Evolutionary conservation across 805 yeast genomes (phyloP), one percentile per base, ranked within the genome.

Genomic region (Starmerella vitae): DNA sequence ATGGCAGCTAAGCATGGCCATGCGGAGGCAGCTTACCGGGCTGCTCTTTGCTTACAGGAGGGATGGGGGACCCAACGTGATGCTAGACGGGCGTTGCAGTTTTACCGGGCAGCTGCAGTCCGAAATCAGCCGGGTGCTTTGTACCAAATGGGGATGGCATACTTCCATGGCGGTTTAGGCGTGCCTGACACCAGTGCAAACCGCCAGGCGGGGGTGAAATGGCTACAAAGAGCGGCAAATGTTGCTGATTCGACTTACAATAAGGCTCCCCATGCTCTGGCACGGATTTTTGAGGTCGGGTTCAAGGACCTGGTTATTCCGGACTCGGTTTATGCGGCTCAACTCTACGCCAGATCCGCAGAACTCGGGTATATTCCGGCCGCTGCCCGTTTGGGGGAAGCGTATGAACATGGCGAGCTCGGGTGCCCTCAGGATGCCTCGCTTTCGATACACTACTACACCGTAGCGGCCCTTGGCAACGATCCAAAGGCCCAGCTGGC

Each of bases 41-140:
- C 94, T 0, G 83, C 96, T 0, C 71, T 80, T 39, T 88, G 95
- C 60, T 81, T 78, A 50, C 94, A 86, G 59, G 93, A 85, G 60
- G 98, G 98, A 14, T 65, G 86, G 59, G 98, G 98, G 3, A 79
- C 88, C 4, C 75, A 83, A 17, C 70, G 91, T 50, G 96, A 91
- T 58, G 77, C 93, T 0, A 70, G 93, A 41, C 78, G 83, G 51
- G 85, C 93, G 1, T 64, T 84, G 6, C 93, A 83, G 49, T 84
- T 77, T 56, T 63, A 84, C 42, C 78, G 79, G 55, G 75, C 76
- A 54, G 94, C 97, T 0, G 93, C 97, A 0, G 70, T 85, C 24
- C 78, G 80, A 56, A 84, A 82, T 53, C 98, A 88, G 58, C 85
- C 96, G 0, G 86, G 93, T n/a, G 95, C 97, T 4, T 84, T 88